These are phyloP conservation scores for Russula foetens DNA, from an alignment of 768 basidiomycete genomes.

Conservation along the genomic window DNA sequence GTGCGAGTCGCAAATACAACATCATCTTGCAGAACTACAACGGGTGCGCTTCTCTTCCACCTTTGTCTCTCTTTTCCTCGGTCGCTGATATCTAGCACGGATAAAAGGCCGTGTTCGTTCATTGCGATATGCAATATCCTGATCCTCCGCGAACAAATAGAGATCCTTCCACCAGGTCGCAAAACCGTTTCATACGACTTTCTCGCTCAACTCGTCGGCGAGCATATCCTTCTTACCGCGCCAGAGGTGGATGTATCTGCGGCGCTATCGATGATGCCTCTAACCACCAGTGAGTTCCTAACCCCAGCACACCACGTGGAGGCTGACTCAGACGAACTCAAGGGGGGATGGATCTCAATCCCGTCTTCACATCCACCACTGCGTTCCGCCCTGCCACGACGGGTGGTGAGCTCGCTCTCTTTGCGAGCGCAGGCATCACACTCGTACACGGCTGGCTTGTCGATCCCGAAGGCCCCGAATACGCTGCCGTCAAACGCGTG, in stretches of 20 bases:
- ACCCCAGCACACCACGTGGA: not conserved
- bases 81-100: not conserved
- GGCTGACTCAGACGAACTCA: not conserved
- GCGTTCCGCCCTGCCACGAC: conserved; percentile 56
- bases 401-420: conserved; percentile 77
- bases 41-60: conserved; percentile 48
- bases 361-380: conserved; percentile 62
- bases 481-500: conserved; percentile 40
- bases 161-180: conserved; percentile 58
- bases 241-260: conserved; percentile 58
- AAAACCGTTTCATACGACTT: conserved; percentile 75
- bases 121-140: conserved; percentile 91
- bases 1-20: conserved; percentile 32
- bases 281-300: conserved; percentile 42
- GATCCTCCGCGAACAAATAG: conserved; percentile 74
- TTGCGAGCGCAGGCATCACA: conserved; percentile 70
- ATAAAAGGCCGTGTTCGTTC: conserved; percentile 77
- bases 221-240: conserved; percentile 59
- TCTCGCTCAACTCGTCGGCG: conserved; percentile 75
- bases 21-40: conserved; percentile 82
- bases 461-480: conserved; percentile 59
- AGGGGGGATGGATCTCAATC: conserved; percentile 90
- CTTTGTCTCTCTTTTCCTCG: not conserved
- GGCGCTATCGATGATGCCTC: conserved; percentile 59
- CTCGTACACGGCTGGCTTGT: conserved; percentile 88